These are phyloP conservation scores for Ogataea kodamae DNA, from an alignment of 805 yeast genomes.

Conservation along the genomic window DNA sequence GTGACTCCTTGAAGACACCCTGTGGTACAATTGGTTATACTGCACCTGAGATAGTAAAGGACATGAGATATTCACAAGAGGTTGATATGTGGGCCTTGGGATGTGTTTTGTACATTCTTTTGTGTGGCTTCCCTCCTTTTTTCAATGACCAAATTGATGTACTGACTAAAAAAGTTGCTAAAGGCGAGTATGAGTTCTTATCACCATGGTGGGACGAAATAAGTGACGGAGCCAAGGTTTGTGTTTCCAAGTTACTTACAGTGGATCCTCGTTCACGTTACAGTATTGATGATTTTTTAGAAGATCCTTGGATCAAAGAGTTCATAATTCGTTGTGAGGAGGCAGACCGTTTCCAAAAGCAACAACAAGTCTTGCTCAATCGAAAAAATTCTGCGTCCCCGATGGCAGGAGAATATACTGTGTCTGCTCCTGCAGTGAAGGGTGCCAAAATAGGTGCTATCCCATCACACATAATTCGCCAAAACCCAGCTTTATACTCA, in stretches of 20 bases:
- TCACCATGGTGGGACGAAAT: conserved; percentile 92
- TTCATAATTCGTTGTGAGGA: conserved; percentile 31
- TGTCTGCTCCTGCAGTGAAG: conserved; percentile 6
- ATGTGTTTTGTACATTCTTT: conserved; percentile 85
- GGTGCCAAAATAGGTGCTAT: conserved; percentile 14
- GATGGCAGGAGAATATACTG: background rate
- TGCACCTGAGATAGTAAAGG: conserved; percentile 96
- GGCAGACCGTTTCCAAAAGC: conserved; percentile 22
- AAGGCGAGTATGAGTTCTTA: conserved; percentile 71
- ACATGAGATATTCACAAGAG: conserved; percentile 85
- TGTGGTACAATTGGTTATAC: conserved; percentile 99
- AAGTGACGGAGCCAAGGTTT: conserved; percentile 60
- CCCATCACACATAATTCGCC: conserved; percentile 18
- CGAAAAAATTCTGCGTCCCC: conserved; percentile 9
- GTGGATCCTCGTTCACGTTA: conserved; percentile 69
- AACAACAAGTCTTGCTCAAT: conserved; percentile 17
- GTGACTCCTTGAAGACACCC: conserved; percentile 84
- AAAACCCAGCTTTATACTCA: conserved; percentile 38
- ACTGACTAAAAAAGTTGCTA: conserved; percentile 74
- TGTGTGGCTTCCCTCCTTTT: conserved; percentile 98
- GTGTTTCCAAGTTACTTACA: conserved; percentile 63
- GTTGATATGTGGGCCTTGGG: conserved; percentile 99
- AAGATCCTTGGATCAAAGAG: conserved; percentile 70
- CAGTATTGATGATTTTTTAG: conserved; percentile 65
- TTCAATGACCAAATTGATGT: conserved; percentile 78